Conservation (phyloP, 2,329 filamentous ascomycete species). For the Botryotinia narcissicola region DNA sequence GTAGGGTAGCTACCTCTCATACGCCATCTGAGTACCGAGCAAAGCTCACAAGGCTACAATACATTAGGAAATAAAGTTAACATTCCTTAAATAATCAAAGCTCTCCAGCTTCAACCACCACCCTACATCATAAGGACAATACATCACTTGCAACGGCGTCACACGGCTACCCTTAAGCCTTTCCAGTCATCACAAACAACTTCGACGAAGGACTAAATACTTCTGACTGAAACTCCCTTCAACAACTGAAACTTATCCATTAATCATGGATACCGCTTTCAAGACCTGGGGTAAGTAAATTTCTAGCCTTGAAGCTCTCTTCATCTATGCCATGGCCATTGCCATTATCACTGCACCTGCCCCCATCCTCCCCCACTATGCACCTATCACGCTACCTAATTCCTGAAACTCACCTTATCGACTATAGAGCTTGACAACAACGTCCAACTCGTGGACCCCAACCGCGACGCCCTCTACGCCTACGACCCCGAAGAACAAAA, state of each 20-base stretch:
- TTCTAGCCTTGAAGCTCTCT: slow-evolving; percentile 22
- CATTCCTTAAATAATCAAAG: slow-evolving; percentile 3
- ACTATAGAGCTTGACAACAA: slow-evolving; percentile 81
- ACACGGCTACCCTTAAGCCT: background rate
- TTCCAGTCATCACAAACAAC: background rate
- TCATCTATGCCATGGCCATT: background rate
- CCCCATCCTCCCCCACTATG: background rate
- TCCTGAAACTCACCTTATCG: slow-evolving; percentile 32
- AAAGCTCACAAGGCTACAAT: slow-evolving; percentile 22
- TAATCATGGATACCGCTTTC: slow-evolving; percentile 53
- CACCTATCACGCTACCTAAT: background rate
- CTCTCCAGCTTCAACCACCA: slow-evolving; percentile 2
- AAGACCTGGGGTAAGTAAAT: slow-evolving; percentile 58
- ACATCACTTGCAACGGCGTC: background rate
- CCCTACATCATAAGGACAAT: background rate
- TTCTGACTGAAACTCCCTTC: background rate
- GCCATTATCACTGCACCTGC: slow-evolving; percentile 7
- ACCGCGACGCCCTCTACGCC: slow-evolving; percentile 86
- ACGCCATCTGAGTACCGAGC: background rate
- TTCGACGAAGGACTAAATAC: background rate
- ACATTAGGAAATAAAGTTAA: background rate
- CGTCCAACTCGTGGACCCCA: slow-evolving; percentile 77
- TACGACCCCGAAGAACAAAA: slow-evolving; percentile 72
- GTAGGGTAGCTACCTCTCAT: background rate
- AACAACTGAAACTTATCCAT: background rate